Base-by-base conservation (phyloP, 2,329 filamentous ascomycete genomes). In the Blastomyces silverae region DNA sequence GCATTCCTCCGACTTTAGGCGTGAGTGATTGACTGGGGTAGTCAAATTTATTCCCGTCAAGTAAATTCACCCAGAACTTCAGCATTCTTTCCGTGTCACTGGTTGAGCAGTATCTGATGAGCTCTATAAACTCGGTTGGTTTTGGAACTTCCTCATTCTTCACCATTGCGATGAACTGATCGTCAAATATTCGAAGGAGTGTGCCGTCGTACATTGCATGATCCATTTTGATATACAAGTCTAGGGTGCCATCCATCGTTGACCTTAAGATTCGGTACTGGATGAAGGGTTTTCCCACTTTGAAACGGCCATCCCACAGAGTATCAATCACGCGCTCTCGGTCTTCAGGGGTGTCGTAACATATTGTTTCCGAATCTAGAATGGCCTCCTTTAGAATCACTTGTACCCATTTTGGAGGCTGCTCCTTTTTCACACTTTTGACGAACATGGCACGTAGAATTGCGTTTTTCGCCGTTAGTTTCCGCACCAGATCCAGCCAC, bases 141-240 rank as follows among this genome's bases (percentile, higher is more conserved):
- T 25, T 65, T 64, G 48, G 65, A 64, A 60, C 44, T 61, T 67
- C 56, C 20, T 67, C 28, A 28, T 66, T 66, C 25, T 67, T 55
- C 61, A 65, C 66, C 28, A 74, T 66, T 17, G 74, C 69, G 4
- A 65, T 66, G 61, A 75, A 76, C 10, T 77, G 73, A 20, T 73
- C 71, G 64, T 73, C 76, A 50, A 77, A 77, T 37, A 77, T 72
- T 39, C 75, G 74, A 37, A 78, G 70, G 1, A 78, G 67, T 2
- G 76, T 77, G 1, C 76, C 92, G 75, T 97, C 92, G 69, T 96
- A 96, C 0, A 96, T 79, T 2, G 91, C 90, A 76, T 97, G 92
- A 70, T 96, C 91, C 70, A 86, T 85, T 81, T 68, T 28, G 73
- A 68, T 58, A 69, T 57, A 10, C 55, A 65, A 5, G 65, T 62